Evolutionary conservation across 2,329 filamentous ascomycete genomes (phyloP), one percentile per base, ranked within the genome.

Genomic region (Stemphylium lycopersici): DNA sequence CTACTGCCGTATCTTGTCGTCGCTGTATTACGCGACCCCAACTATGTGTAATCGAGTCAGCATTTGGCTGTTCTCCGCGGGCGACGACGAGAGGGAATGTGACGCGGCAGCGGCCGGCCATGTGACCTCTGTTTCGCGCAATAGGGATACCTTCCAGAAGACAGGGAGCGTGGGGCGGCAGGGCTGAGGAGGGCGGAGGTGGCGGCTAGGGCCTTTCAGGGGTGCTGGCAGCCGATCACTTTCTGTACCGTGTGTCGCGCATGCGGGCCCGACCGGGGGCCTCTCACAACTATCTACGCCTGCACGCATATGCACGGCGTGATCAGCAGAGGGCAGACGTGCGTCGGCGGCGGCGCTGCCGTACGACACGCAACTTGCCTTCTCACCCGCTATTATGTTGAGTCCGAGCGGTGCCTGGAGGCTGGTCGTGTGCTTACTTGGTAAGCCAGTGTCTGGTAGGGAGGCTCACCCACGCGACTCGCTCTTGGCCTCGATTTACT

Each of bases 401-500:
- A 6, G 44, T 48, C 50, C 24, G 32, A 48, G 47, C 38, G 42
- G 56, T 65, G 54, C 58, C 55, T 60, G 26, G 26, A 29, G 5
- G 26, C 26, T 8, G 57, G 55, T 26, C 20, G 34, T 32, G 16
- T 29, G 26, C 26, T 26, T 8, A 2, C 24, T 26, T 26, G 24
- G 24, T 26, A 6, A 6, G 24, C 24, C 6, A 6, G 24, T 8
- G 24, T 26, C 6, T 26, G 24, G 7, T 26, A 26, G 24, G 24
- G 24, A 26, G 24, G 6, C 24, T 29, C 44, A 58, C 61, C 64
- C 65, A 67, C 66, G 65, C 65, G 58, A 59, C 60, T 42, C 20
- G 20, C 20, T 4, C 20, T 20, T 20, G 20, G 20, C 20, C 20
- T 20, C 47, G 41, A 50, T 56, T 54, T 59, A 59, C 52, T 55